Conservation (phyloP, 129 eudicot genomes). For the Arctium minus region DNA sequence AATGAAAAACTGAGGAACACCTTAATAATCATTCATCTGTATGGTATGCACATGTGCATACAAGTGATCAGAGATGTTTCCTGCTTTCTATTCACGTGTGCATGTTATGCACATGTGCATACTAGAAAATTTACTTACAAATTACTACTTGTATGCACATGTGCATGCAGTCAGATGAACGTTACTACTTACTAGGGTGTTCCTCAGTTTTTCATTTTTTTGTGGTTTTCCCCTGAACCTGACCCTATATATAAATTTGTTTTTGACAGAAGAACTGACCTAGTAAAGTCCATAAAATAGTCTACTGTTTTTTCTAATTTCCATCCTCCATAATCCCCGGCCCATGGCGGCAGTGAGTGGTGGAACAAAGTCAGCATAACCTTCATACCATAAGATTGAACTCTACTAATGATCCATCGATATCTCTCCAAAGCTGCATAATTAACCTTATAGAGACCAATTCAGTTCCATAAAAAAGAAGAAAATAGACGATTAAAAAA, state of each 20-base stretch:
- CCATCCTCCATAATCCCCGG: constrained; percentile 99
- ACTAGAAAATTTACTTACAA: too few species aligned
- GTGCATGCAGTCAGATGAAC: too few species aligned
- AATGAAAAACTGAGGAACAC: background rate
- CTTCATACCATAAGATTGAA: constrained; percentile 87
- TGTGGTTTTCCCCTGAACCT: too few species aligned
- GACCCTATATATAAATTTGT: background rate
- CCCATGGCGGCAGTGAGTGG: constrained; percentile 99
- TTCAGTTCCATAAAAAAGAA: background rate
- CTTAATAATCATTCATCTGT: background rate
- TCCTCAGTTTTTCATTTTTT: too few species aligned
- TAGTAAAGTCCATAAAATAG: constrained; percentile 92
- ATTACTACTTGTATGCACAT: too few species aligned
- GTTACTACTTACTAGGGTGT: too few species aligned
- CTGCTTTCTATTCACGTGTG: too few species aligned
- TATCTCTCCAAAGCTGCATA: constrained; percentile 97
- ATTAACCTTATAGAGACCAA: constrained; percentile 51
- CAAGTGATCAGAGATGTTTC: too few species aligned
- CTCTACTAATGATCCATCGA: constrained; percentile 84
- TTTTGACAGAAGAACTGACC: constrained; percentile 34
- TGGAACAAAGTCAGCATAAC: constrained; percentile 98
- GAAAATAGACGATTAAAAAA: background rate
- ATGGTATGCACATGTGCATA: too few species aligned
- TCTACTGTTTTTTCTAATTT: constrained; percentile 83
- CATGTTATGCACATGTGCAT: too few species aligned